Percentiles rank a stretch among this genome's conserved stretches.
Evolutionary conservation across 1,284 basidiomycete species (phyloP).

Genomic region (Papiliotrema flavescens): DNA sequence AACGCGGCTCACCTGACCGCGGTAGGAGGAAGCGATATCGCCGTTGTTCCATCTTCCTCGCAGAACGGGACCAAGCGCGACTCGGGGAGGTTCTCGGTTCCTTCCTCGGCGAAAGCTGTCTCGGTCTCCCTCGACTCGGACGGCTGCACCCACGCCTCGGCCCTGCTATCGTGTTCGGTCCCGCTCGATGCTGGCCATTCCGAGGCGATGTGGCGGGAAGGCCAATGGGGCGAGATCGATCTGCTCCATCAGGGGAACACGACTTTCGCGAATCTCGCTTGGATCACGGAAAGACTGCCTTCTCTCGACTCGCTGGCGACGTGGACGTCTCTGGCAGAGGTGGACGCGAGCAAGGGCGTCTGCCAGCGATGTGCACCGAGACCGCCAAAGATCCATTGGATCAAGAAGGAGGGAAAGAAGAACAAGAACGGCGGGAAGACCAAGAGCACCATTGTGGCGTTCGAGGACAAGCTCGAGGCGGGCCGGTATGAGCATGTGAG

Average conservation of each 20-base stretch:
- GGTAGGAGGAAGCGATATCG: constrained; percentile 33
- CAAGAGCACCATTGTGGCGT: constrained; percentile 50
- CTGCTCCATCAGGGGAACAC: constrained; percentile 71
- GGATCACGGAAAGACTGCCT: constrained; percentile 79
- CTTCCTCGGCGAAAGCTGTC: constrained; percentile 57
- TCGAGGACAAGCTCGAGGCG: constrained; percentile 79
- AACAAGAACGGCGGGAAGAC: constrained; percentile 44
- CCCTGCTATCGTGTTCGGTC: constrained; percentile 71
- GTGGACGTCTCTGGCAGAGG: constrained; percentile 56
- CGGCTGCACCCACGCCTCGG: constrained; percentile 68
- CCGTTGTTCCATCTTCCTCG: constrained; percentile 15
- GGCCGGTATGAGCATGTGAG: constrained; percentile 68
- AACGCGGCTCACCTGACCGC: constrained; percentile 31
- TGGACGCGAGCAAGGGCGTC: constrained; percentile 22
- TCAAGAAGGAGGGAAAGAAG: constrained; percentile 44
- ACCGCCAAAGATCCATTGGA: constrained; percentile 73
- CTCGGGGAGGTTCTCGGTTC: constrained; percentile 64
- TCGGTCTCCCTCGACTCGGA: constrained; percentile 53
- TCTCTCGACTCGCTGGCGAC: constrained; percentile 63
- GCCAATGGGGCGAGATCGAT: constrained; percentile 73
- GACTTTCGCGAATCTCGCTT: constrained; percentile 74
- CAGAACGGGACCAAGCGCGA: constrained; percentile 49
- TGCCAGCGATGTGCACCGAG: constrained; percentile 70
- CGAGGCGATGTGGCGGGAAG: constrained; percentile 72
- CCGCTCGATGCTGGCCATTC: constrained; percentile 62